These are phyloP conservation scores for Pichia sp. DNA, from an alignment of 1,139 yeast species.

Conservation along the genomic window DNA sequence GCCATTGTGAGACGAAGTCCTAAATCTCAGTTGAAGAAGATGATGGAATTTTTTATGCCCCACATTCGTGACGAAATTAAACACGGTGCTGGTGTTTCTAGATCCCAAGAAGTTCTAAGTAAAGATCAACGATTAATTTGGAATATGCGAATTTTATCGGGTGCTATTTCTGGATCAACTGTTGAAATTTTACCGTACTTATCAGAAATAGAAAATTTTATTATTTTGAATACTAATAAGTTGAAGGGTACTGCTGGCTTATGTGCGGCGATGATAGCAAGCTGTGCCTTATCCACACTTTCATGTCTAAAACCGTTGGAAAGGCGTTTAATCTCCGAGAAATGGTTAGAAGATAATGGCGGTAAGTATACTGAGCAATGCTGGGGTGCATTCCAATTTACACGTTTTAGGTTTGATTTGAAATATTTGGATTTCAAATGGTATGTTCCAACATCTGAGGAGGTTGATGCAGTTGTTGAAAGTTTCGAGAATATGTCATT, in stretches of 20 bases:
- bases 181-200: conserved; percentile 40
- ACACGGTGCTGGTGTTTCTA: conserved; percentile 77
- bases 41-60: conserved; percentile 42
- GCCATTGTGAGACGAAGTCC: conserved; percentile 62
- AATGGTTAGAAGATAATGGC: conserved; percentile 28
- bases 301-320: conserved; percentile 57
- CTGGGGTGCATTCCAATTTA: conserved; percentile 73
- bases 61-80: conserved; percentile 62
- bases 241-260: conserved; percentile 56
- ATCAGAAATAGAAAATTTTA: conserved; percentile 43
- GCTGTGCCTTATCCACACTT: conserved; percentile 60
- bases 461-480: conserved; percentile 56
- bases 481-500: conserved; percentile 49
- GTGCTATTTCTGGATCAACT: conserved; percentile 67
- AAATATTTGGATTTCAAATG: conserved; percentile 57
- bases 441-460: conserved; percentile 62
- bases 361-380: conserved; percentile 40
- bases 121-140: conserved; percentile 75
- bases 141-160: conserved; percentile 65
- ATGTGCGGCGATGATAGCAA: conserved; percentile 28
- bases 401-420: conserved; percentile 34
- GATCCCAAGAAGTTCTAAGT: conserved; percentile 59
- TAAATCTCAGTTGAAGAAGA: conserved; percentile 37
- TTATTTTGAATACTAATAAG: conserved; percentile 46
- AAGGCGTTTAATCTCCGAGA: conserved; percentile 44